Evolutionary conservation across 2,329 filamentous ascomycete genomes (phyloP), one percentile per base, ranked within the genome.

Genomic region (Xylariaceae sp.): DNA sequence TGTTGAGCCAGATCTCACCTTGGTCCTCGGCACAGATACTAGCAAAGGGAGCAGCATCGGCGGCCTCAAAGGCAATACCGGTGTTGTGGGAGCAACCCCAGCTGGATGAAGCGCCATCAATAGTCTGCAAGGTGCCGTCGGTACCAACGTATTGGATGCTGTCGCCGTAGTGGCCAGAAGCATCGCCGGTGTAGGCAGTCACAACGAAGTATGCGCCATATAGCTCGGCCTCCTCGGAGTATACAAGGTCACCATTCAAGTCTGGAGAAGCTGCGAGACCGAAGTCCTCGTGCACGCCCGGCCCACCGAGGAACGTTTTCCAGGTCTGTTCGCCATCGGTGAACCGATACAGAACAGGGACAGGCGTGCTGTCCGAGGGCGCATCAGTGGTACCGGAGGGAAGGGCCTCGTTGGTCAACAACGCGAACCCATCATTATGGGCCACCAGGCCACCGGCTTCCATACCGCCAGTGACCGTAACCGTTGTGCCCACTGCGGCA

Each of bases 81-180:
- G 80, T 83, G 67, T 85, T 85, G 71, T 84, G 80, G 6, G 75
- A 80, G 70, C 81, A 85, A 15, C 81, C 81, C 74, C 80, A 84
- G 12, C 72, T 70, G 48, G 75, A 80, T 39, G 74, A 75, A 2
- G 80, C 78, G 1, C 78, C 79, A 1, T 63, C 43, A 51, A 82
- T 81, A 11, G 65, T 69, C 56, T 77, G 66, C 3, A 83, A 64
- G 7, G 68, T 72, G 11, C 81, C 81, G 15, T 69, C 67, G 33
- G 81, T 74, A 47, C 69, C 76, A 48, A 72, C 48, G 56, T 72
- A 72, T 47, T 69, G 69, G 48, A 72, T 68, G 42, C 70, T 68
- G 46, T 84, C 81, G 22, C 81, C 81, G 43, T 72, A 84, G 64
- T 84, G 81, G 35, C 81, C 81, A 3, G 67, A 57, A 2, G 76